Evolutionary conservation across 345 rosid genomes (phyloP).

Genomic region (Syzygium aromaticum): DNA sequence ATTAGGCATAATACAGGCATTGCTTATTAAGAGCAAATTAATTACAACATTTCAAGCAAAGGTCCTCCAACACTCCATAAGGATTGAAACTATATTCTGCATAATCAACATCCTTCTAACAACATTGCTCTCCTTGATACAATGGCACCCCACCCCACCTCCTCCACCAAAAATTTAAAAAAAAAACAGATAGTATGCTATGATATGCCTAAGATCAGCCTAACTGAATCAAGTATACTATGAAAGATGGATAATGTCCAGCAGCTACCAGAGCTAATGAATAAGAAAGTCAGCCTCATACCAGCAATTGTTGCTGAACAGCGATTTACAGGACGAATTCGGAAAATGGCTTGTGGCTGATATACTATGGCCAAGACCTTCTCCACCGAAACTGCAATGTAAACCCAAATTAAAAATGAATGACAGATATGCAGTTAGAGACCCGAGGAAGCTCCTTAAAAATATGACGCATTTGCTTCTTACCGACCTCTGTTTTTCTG

Average conservation of each 20-base stretch:
- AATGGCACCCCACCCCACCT: background rate
- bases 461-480: background rate
- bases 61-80: background rate
- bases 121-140: background rate
- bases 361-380: conserved; percentile 80
- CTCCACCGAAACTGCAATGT: conserved; percentile 82
- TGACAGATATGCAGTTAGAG: background rate
- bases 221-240: background rate
- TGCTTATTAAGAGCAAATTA: background rate
- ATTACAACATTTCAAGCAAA: background rate
- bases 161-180: too few species aligned
- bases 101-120: background rate
- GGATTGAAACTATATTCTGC: background rate
- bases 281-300: conserved; percentile 10
- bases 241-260: background rate
- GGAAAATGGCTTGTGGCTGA: conserved; percentile 93
- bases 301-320: conserved; percentile 92
- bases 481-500: conserved; percentile 72
- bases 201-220: background rate
- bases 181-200: background rate
- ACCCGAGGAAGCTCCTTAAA: background rate
- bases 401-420: background rate
- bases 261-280: background rate
- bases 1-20: background rate
- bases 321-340: conserved; percentile 82